These are phyloP conservation scores for Trichophyton schoenleinii DNA, from an alignment of 2,329 filamentous ascomycete species.

Conservation along the genomic window DNA sequence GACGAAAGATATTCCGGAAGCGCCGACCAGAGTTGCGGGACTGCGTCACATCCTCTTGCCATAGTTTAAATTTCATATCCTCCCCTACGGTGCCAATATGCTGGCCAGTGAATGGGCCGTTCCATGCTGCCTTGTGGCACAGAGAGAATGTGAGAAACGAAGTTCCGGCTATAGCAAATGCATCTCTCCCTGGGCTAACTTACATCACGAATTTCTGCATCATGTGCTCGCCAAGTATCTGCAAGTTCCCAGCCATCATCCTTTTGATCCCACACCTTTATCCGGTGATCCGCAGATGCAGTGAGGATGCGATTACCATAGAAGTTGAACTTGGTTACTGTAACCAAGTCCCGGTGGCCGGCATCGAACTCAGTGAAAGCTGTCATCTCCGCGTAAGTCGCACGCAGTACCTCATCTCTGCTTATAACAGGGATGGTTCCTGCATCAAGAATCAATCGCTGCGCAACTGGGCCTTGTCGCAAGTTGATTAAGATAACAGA, in stretches of 20 bases:
- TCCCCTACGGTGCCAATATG: constrained; percentile 78
- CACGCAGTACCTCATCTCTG: constrained; percentile 1
- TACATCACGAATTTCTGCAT: constrained; percentile 80
- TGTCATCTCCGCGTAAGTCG: constrained; percentile 18
- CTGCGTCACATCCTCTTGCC: constrained; percentile 80
- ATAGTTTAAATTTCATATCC: constrained; percentile 81
- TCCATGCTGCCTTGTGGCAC: constrained; percentile 66
- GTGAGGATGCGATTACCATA: constrained; percentile 88
- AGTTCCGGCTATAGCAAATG: not conserved
- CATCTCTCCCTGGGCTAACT: constrained; percentile 31
- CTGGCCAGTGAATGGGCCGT: constrained; percentile 78
- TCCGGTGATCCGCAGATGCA: constrained; percentile 80
- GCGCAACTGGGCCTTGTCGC: not conserved
- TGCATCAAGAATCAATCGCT: not conserved
- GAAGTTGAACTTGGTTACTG: constrained; percentile 78
- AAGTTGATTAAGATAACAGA: not conserved
- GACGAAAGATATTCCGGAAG: constrained; percentile 58
- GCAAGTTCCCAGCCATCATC: constrained; percentile 65
- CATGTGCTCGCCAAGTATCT: constrained; percentile 83
- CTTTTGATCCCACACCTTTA: constrained; percentile 75
- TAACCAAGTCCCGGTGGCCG: constrained; percentile 52
- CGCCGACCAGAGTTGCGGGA: constrained; percentile 60
- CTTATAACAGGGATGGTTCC: constrained; percentile 3
- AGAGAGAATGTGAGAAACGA: not conserved
- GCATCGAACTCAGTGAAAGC: constrained; percentile 34